These are phyloP conservation scores for Fusarium sp. DNA, from an alignment of 2,329 filamentous ascomycete species.

Conservation along the genomic window DNA sequence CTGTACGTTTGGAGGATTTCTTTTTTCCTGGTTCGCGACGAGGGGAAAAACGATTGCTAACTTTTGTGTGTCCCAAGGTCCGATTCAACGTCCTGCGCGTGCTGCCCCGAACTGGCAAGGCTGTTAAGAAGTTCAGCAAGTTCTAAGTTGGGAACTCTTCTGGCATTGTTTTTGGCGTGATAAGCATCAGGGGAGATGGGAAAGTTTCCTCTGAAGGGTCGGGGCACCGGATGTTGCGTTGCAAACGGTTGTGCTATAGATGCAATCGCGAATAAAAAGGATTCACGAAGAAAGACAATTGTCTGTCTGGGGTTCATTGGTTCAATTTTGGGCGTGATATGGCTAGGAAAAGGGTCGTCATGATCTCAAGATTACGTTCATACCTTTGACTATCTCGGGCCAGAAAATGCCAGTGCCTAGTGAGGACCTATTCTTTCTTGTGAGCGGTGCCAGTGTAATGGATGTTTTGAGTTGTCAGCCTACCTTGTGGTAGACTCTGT, in stretches of 20 bases:
- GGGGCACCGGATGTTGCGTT: conserved; percentile 54
- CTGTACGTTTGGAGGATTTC: conserved; percentile 69
- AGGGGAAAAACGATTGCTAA: conserved; percentile 35
- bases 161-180: conserved; percentile 67
- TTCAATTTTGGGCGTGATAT: conserved; percentile 43
- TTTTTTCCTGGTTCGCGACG: background rate
- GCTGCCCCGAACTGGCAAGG: conserved; percentile 95
- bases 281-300: conserved; percentile 53
- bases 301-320: conserved; percentile 45
- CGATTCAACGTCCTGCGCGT: conserved; percentile 99
- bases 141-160: conserved; percentile 74
- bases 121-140: conserved; percentile 97
- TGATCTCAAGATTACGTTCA: conserved; percentile 46
- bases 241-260: conserved; percentile 56
- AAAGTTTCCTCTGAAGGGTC: conserved; percentile 51
- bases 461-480: conserved; percentile 4
- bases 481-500: background rate
- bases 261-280: conserved; percentile 55
- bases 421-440: conserved; percentile 25
- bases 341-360: conserved; percentile 43
- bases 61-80: conserved; percentile 63
- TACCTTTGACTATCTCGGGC: conserved; percentile 42
- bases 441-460: conserved; percentile 2
- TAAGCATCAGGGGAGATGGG: conserved; percentile 54
- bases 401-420: conserved; percentile 37